Evolutionary conservation across 179 eudicot species (phyloP).

Genomic region (Drosera spatulata): DNA sequence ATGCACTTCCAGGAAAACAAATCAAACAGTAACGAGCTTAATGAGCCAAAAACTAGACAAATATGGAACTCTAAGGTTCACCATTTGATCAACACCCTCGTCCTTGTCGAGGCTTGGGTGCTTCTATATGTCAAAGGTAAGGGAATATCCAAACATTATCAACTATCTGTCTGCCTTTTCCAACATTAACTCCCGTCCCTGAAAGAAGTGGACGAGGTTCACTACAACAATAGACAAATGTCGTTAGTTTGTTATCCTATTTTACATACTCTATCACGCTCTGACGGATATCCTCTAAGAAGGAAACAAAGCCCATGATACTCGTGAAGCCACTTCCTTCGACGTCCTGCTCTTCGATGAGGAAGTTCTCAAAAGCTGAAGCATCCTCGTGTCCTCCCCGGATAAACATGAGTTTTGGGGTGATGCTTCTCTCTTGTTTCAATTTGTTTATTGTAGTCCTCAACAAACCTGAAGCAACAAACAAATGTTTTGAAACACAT

Average conservation of each 20-base stretch:
- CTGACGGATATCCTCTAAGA: conserved; percentile 78
- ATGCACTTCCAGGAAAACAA: too few species aligned
- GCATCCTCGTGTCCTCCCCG: conserved; percentile 90
- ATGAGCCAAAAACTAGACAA: too few species aligned
- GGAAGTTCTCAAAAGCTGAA: conserved; percentile 71
- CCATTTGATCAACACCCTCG: too few species aligned
- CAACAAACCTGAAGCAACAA: conserved; percentile 46
- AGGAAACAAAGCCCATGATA: conserved; percentile 85
- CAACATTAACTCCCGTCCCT: too few species aligned
- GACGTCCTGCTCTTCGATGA: conserved; percentile 95
- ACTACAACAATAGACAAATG: too few species aligned
- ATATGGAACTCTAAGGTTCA: too few species aligned
- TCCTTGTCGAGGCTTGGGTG: too few species aligned
- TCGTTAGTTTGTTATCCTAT: conserved; percentile 9
- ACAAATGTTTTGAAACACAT: neutral
- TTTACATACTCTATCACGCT: conserved; percentile 69
- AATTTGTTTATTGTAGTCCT: conserved; percentile 67
- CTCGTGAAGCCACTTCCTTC: conserved; percentile 81
- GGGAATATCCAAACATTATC: too few species aligned
- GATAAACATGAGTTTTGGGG: conserved; percentile 80
- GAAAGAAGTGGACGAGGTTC: too few species aligned
- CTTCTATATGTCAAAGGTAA: too few species aligned
- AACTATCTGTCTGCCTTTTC: too few species aligned
- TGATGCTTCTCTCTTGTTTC: conserved; percentile 93
- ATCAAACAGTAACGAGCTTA: too few species aligned